Percentiles rank a stretch among this genome's conserved stretches.
These are phyloP conservation scores for Fraxinus nigra DNA, from an alignment of 305 asterid species.

Conservation along the genomic window DNA sequence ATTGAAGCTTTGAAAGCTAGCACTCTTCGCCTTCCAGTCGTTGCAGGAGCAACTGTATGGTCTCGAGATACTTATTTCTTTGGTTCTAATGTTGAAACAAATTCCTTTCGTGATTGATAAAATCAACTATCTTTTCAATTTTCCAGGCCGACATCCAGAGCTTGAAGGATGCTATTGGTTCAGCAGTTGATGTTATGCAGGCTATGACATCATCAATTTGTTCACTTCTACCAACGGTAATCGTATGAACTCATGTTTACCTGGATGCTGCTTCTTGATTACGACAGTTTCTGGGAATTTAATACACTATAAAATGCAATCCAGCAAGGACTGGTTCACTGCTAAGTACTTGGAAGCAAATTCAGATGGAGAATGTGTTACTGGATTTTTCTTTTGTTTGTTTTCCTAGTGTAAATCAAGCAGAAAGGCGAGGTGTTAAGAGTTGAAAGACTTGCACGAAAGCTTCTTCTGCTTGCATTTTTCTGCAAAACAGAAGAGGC, in stretches of 20 bases:
- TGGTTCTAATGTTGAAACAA: not conserved
- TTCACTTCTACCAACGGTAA: conserved; percentile 65
- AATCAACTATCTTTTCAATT: conserved; percentile 14
- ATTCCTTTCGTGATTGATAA: conserved; percentile 1
- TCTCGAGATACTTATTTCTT: not conserved
- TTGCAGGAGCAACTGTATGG: conserved; percentile 78
- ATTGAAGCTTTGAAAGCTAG: conserved; percentile 91
- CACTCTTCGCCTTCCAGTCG: conserved; percentile 86
- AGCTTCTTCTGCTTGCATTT: not conserved
- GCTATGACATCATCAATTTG: conserved; percentile 56
- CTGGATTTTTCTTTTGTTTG: not conserved
- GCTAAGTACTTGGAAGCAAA: not conserved
- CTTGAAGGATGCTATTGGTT: conserved; percentile 76
- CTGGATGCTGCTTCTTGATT: not conserved
- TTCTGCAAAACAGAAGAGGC: not conserved
- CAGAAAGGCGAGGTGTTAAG: not conserved
- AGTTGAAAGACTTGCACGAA: not conserved
- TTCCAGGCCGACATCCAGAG: conserved; percentile 65
- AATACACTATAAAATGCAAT: not conserved
- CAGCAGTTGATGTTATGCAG: conserved; percentile 80
- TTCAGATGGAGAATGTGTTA: not conserved
- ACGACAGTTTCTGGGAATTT: not conserved
- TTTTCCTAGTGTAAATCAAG: not conserved
- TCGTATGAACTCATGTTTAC: not conserved
- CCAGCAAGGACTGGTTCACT: not conserved